Percentiles rank a stretch among this genome's conserved stretches.
Conservation (phyloP, 169 alveolate genomes). For the Miamiensis avidus region DNA sequence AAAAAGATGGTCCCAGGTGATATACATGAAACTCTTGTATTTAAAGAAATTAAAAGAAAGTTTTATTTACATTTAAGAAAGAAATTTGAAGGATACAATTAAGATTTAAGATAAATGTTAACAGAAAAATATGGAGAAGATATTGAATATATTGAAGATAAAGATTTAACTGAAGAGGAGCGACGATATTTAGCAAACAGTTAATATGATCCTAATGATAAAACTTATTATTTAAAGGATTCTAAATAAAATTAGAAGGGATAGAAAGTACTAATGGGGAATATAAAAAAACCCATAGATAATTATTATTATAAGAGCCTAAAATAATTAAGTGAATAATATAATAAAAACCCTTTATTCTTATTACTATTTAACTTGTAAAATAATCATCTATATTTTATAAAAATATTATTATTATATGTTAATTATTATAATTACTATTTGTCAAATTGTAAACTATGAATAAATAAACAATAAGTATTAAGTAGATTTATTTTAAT, state of each 20-base stretch:
- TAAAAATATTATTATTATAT: no score
- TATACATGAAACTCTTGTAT: conserved; percentile 30
- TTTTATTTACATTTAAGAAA: conserved; percentile 34
- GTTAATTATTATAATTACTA: no score
- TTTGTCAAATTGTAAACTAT: no score
- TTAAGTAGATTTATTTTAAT: no score
- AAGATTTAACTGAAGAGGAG: not conserved
- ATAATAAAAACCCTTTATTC: no score
- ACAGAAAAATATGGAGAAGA: conserved; percentile 27
- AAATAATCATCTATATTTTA: no score
- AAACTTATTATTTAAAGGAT: not conserved
- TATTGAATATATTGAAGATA: not conserved
- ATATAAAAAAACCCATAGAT: not conserved
- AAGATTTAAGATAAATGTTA: conserved; percentile 7
- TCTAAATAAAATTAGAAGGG: not conserved
- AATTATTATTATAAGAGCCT: not conserved
- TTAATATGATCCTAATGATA: not conserved
- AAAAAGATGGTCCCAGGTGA: conserved; percentile 36
- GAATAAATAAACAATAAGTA: no score
- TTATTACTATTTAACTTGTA: no score
- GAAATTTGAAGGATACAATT: conserved; percentile 3
- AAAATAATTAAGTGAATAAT: not conserved
- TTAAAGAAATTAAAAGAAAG: conserved; percentile 38
- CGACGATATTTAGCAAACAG: not conserved
- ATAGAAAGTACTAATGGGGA: not conserved